phyloP scores from a whole-genome alignment of 78 protist genomes.

The Neovahlkampfia damariscottae region DNA sequence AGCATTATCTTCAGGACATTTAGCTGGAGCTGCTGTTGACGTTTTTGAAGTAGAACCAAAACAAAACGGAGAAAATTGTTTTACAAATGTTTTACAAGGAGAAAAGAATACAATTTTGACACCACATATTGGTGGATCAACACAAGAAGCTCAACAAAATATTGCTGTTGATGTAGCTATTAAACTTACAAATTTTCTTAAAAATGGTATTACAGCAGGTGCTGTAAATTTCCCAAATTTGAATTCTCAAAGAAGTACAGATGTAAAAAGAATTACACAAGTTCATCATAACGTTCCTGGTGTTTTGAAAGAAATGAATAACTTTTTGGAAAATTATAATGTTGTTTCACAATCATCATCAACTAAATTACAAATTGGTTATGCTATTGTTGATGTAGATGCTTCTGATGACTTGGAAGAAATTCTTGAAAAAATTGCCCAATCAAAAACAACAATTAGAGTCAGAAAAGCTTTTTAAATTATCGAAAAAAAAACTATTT shows the following conservation, averaged over 20 bases:
- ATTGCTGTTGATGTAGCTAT: constrained; percentile 77
- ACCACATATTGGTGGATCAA: constrained; percentile 88
- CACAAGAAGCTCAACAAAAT: constrained; percentile 84
- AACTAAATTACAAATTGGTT: constrained; percentile 12
- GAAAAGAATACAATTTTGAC: constrained; percentile 65
- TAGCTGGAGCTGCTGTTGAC: constrained; percentile 75
- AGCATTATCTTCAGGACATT: constrained; percentile 59
- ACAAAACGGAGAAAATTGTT: neutral
- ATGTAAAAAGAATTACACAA: constrained; percentile 48
- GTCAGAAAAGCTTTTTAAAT: neutral
- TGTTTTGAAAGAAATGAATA: constrained; percentile 41
- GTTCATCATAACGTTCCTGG: constrained; percentile 80
- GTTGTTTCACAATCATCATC: neutral
- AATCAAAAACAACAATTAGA: neutral
- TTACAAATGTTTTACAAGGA: neutral
- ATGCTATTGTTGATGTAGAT: constrained; percentile 1
- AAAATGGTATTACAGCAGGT: constrained; percentile 55
- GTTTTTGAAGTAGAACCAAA: constrained; percentile 76
- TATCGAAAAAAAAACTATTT: no score
- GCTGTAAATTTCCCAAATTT: constrained; percentile 82
- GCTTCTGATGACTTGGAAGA: neutral
- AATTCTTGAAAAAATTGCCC: neutral
- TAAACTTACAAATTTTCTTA: constrained; percentile 38
- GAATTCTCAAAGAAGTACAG: constrained; percentile 21
- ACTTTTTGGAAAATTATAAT: neutral